Percentiles rank a stretch among this genome's conserved stretches.
Evolutionary conservation across 208 protist species (phyloP).

Genomic region (Herpetomonas tarakana): DNA sequence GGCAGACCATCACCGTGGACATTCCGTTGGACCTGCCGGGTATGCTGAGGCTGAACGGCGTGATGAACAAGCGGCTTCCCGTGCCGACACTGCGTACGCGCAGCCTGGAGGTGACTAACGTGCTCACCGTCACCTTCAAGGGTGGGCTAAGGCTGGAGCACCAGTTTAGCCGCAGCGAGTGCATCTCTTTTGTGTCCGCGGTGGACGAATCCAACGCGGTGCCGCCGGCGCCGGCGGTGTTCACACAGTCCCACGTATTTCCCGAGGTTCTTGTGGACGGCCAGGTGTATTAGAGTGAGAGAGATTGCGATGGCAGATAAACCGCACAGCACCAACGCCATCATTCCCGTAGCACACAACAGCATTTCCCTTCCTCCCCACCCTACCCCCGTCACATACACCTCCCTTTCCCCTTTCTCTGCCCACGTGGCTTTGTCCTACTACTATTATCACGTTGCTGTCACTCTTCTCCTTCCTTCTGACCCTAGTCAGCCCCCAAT

Average conservation of each 20-base stretch:
- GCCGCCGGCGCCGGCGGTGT: neutral
- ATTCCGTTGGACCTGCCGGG: neutral
- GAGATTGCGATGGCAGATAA: too few relatives aligned
- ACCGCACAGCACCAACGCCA: too few relatives aligned
- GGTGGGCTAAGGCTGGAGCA: neutral
- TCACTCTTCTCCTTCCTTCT: conserved; percentile 1
- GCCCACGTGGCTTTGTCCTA: neutral
- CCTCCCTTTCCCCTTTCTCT: neutral
- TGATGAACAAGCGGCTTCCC: neutral
- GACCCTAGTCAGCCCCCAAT: too few relatives aligned
- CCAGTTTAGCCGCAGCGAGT: conserved; percentile 5
- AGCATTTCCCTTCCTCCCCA: too few relatives aligned
- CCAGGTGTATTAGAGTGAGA: neutral
- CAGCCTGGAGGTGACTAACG: neutral
- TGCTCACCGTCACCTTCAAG: conserved; percentile 3
- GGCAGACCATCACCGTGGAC: neutral
- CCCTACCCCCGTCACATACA: too few relatives aligned
- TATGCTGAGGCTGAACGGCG: neutral
- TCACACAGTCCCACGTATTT: neutral
- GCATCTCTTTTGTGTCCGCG: conserved; percentile 5
- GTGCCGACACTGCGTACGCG: neutral
- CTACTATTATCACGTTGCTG: neutral
- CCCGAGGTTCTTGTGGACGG: neutral
- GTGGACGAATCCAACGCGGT: conserved; percentile 6
- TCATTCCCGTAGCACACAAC: too few relatives aligned